Conservation (phyloP, 1,284 basidiomycete genomes). For the Sphagnurus paluster region DNA sequence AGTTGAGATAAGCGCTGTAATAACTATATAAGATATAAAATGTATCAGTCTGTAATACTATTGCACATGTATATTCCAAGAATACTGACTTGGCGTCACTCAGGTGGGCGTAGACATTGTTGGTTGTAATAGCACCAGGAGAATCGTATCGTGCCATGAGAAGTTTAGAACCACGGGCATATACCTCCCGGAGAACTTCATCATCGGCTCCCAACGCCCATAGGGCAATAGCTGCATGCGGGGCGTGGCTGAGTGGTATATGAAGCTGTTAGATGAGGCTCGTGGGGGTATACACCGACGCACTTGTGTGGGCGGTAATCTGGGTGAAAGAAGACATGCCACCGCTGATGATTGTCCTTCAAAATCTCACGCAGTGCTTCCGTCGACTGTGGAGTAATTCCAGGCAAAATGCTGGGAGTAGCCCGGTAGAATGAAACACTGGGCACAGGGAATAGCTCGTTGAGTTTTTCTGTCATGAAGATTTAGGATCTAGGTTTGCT, state of each 20-base stretch:
- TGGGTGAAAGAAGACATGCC: conserved; percentile 63
- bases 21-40: too few species aligned
- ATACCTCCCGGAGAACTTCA: conserved; percentile 36
- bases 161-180: conserved; percentile 30
- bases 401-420: conserved; percentile 43
- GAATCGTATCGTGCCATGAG: conserved; percentile 33
- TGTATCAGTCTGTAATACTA: background rate
- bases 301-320: conserved; percentile 55
- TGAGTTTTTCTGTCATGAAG: conserved; percentile 19
- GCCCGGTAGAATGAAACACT: conserved; percentile 31
- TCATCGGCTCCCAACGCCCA: conserved; percentile 41
- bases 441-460: conserved; percentile 37
- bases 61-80: too few species aligned
- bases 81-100: conserved; percentile 36
- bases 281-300: background rate
- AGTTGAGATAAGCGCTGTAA: conserved; percentile 58
- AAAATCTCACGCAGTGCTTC: conserved; percentile 42
- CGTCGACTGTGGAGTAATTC: conserved; percentile 46
- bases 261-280: background rate
- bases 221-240: conserved; percentile 39
- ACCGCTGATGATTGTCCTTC: conserved; percentile 53
- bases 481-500: background rate
- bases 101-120: conserved; percentile 40
- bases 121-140: conserved; percentile 27
- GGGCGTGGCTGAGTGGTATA: conserved; percentile 33